These are phyloP conservation scores for Lentithecium fluviatile DNA, from an alignment of 495 filamentous ascomycete genomes.

Conservation along the genomic window DNA sequence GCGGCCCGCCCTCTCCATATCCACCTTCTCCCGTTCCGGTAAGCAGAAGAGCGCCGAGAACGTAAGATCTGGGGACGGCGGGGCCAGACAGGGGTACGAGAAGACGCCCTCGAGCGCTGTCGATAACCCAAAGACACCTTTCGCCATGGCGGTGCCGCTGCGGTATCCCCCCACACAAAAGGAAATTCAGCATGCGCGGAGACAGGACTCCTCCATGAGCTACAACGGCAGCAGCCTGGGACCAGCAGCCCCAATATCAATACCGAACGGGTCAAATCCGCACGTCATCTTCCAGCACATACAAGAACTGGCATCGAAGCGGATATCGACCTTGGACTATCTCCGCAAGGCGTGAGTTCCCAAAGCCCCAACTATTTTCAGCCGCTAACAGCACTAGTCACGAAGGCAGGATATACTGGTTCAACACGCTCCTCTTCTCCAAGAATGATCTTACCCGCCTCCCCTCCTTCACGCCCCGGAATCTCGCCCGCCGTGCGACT, in stretches of 20 bases:
- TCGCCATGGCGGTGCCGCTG: slow-evolving; percentile 36
- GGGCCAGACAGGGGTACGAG: slow-evolving; percentile 12
- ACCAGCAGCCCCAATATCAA: slow-evolving; percentile 24
- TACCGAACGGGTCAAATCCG: slow-evolving; percentile 54
- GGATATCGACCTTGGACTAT: slow-evolving; percentile 95
- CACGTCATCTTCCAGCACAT: slow-evolving; percentile 76
- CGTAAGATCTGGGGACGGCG: slow-evolving; percentile 20
- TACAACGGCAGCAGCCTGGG: slow-evolving; percentile 24
- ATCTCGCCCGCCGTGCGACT: slow-evolving; percentile 80
- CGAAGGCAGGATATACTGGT: slow-evolving; percentile 94
- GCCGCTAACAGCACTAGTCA: slow-evolving; percentile 57
- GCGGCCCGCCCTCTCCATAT: slow-evolving; percentile 32
- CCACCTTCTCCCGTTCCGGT: slow-evolving; percentile 30
- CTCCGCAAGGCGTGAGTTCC: slow-evolving; percentile 78
- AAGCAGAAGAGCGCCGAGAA: slow-evolving; percentile 35
- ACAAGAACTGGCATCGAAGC: slow-evolving; percentile 82
- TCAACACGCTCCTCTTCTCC: slow-evolving; percentile 90
- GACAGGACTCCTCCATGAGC: slow-evolving; percentile 16
- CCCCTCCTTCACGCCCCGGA: slow-evolving; percentile 79
- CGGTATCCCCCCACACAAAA: slow-evolving; percentile 30
- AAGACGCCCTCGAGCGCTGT: slow-evolving; percentile 34
- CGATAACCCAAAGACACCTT: slow-evolving; percentile 33
- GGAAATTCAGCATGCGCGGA: slow-evolving; percentile 23
- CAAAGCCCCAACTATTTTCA: neutral
- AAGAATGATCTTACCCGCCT: slow-evolving; percentile 75